Evolutionary conservation across 495 filamentous ascomycete genomes (phyloP), one percentile per base, ranked within the genome.

Genomic region (Neurospora sp.): DNA sequence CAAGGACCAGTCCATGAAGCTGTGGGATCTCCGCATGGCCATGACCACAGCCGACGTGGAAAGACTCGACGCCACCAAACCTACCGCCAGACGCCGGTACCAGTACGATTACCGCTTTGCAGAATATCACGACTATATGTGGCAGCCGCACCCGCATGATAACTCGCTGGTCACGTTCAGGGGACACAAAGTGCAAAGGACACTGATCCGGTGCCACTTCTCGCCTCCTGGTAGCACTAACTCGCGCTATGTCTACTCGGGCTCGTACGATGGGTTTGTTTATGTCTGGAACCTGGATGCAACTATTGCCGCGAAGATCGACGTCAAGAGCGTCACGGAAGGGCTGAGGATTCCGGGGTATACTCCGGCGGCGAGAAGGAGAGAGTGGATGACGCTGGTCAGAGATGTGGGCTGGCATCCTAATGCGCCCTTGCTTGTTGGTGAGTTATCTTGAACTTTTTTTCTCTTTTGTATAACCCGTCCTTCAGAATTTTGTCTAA

Each of bases 361-460:
- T 35, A 35, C 76, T 1, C 68, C 71, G 4, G 65, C 41, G 71
- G 9, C 71, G 31, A 59, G 69, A 8, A 31, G 72, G n/a, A 59
- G 74, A 6, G 76, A 71, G 4, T 95, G 93, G 91, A 86, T 86
- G 78, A 94, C 94, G 1, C 91, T 94, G 73, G 94, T 98, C 44
- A 88, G 96, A 71, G 96, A 99, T 86, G 94, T 92, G 35, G 93
- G 91, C 75, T 99, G 96, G 96, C 96, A 98, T 86, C 96, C 96
- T 3, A 90, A 88, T 79, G 93, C 92, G 16, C 94, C 95, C 4
- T 85, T 97, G 31, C 84, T 99, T 78, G 96, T 94, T 79, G 92
- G 94, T 95, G 87, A 78, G 83, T 79, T 35, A 68, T 39, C 40
- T 27, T 27, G 48, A 22, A 61, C 22, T 39, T 35, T 9, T 5